Percentiles rank a stretch among this genome's conserved stretches.
These are phyloP conservation scores for Trypanosoma grayi DNA, from an alignment of 208 protist genomes.

Conservation along the genomic window DNA sequence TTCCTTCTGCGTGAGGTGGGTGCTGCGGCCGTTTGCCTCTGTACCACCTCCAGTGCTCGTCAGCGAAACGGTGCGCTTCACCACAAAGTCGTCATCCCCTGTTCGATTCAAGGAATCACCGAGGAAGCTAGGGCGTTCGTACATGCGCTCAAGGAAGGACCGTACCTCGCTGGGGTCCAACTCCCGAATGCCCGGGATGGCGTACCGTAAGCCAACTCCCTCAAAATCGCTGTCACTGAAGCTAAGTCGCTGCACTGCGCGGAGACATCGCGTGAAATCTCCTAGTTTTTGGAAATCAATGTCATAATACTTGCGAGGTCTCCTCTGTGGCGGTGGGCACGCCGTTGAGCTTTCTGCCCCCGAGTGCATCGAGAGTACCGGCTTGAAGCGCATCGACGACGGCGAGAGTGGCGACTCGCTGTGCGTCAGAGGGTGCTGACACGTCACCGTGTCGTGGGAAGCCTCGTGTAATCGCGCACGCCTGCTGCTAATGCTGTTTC, in stretches of 20 bases:
- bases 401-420: conserved; percentile 22
- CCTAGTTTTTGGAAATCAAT: conserved; percentile 28
- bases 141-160: conserved; percentile 8
- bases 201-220: conserved; percentile 39
- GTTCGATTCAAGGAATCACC: neutral
- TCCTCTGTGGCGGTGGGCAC: neutral
- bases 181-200: conserved; percentile 50
- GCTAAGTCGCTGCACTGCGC: conserved; percentile 20
- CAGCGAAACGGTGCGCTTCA: conserved; percentile 1
- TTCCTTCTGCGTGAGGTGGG: neutral
- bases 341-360: conserved; percentile 15
- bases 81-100: conserved; percentile 4
- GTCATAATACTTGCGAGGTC: conserved; percentile 22
- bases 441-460: neutral
- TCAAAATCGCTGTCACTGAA: conserved; percentile 55
- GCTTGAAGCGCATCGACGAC: conserved; percentile 24
- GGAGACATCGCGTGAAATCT: conserved; percentile 41
- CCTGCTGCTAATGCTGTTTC: conserved; percentile 9
- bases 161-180: conserved; percentile 15
- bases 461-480: neutral
- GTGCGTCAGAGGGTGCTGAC: conserved; percentile 5
- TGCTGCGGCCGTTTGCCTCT: neutral
- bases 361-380: conserved; percentile 24
- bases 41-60: conserved; percentile 6
- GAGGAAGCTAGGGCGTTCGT: neutral